These are phyloP conservation scores for Naganishia sp. DNA, from an alignment of 1,284 basidiomycete genomes.

Conservation along the genomic window DNA sequence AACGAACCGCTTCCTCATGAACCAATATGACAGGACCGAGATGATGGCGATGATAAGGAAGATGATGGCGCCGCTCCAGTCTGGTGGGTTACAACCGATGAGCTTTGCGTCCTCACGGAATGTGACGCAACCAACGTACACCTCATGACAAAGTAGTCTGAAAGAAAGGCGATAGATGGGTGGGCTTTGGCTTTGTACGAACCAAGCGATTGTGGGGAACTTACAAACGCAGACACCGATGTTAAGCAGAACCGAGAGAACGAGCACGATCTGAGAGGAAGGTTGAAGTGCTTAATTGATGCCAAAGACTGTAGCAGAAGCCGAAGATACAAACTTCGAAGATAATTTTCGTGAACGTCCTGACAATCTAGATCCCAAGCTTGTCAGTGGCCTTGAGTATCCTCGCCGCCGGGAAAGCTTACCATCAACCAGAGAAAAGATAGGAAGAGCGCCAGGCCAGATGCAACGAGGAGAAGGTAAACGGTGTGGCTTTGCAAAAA, in stretches of 20 bases:
- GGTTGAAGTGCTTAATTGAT: too few species aligned
- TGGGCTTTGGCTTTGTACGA: neutral
- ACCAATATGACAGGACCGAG: slow-evolving; percentile 70
- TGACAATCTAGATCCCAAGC: slow-evolving; percentile 57
- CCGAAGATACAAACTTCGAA: slow-evolving; percentile 57
- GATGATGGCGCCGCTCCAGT: slow-evolving; percentile 62
- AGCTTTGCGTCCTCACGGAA: neutral
- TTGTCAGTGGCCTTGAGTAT: neutral
- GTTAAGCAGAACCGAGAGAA: slow-evolving; percentile 70
- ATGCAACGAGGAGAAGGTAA: slow-evolving; percentile 69
- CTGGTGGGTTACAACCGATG: slow-evolving; percentile 32
- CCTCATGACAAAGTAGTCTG: slow-evolving; percentile 72
- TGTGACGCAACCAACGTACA: slow-evolving; percentile 43
- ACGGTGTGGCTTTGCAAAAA: slow-evolving; percentile 56
- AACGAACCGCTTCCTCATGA: slow-evolving; percentile 48
- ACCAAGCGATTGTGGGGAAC: slow-evolving; percentile 33
- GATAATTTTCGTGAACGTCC: slow-evolving; percentile 73
- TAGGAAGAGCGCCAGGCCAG: slow-evolving; percentile 64
- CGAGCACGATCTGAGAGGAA: slow-evolving; percentile 63
- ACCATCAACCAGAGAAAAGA: slow-evolving; percentile 46
- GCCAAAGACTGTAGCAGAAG: neutral
- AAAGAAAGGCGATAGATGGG: neutral
- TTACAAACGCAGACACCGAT: slow-evolving; percentile 58
- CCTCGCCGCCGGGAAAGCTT: slow-evolving; percentile 17
- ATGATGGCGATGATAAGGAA: slow-evolving; percentile 71